Conservation (phyloP, 2,329 filamentous ascomycete species). For the Botrytis fabae region DNA sequence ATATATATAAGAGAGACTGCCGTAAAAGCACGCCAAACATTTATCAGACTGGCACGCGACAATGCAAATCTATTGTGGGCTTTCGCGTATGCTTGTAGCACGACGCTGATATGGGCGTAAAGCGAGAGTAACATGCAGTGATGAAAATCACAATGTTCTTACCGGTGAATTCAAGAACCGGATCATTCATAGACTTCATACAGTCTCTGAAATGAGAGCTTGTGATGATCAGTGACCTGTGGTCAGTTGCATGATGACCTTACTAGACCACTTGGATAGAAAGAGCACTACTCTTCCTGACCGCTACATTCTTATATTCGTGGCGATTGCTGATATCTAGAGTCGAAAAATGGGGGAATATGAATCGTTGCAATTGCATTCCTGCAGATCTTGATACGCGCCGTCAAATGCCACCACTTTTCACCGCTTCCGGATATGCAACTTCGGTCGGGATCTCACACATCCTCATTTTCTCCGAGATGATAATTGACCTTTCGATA, state of each 20-base stretch:
- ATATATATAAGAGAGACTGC: not conserved
- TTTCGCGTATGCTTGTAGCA: not conserved
- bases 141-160: not conserved
- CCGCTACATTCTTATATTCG: not conserved
- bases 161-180: not conserved
- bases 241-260: not conserved
- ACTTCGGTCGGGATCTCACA: not conserved
- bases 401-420: not conserved
- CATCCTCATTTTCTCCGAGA: not conserved
- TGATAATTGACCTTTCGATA: not conserved
- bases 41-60: not conserved
- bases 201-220: not conserved
- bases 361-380: not conserved
- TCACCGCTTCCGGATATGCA: conserved; percentile 10
- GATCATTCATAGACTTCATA: not conserved
- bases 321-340: not conserved
- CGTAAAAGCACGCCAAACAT: not conserved
- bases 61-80: not conserved
- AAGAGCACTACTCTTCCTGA: conserved; percentile 5
- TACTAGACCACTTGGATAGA: not conserved
- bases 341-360: not conserved
- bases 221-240: not conserved
- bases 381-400: not conserved
- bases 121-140: not conserved
- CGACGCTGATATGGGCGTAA: not conserved